Evolutionary conservation across 805 yeast species (phyloP), one percentile per base, ranked within the genome.

Genomic region (Metschnikowia cerradonensis): DNA sequence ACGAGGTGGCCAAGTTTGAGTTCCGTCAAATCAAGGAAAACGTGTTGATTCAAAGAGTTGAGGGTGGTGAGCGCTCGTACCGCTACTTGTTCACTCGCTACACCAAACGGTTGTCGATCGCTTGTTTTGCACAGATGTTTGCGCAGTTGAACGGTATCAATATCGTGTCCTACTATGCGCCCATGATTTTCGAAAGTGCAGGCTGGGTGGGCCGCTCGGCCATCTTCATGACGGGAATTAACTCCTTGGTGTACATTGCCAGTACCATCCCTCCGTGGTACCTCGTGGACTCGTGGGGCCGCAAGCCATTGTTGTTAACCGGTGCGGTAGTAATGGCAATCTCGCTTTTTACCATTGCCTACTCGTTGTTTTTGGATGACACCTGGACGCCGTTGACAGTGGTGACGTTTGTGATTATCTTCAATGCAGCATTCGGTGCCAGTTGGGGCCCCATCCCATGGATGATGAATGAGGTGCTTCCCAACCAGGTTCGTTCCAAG

Each of bases 391-490:
- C 96, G 10, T 73, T 75, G 15, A 65, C 82, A 53, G 96, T 90
- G 33, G 96, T 90, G 1, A 61, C 80, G 2, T 81, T 86, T 60
- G 96, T 90, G 15, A 78, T 90, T 48, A 68, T 88, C 14, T 88
- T 84, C 72, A 90, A 89, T 62, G 88, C 95, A 1, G 82, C 83
- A 3, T 90, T 90, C 69, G 97, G 96, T 15, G 83, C 82, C 61
- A 84, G 92, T 49, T 91, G 96, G 96, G 97, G 97, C 8, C 96
- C 96, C 3, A 83, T 90, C 49, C 96, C 96, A 11, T 90, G 97
- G 97, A 83, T 86, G 66, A 89, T 91, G 58, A 85, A 88, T 53
- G 96, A 89, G 68, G 89, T 91, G 45, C 78, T 90, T 49, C 97
- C 97, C 0, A 79, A 88, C 55, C 76, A 84, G 17, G 89, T 90